Evolutionary conservation across 352 stramenopile species (phyloP), one percentile per base, ranked within the genome.

Genomic region (Pythium apleroticum): DNA sequence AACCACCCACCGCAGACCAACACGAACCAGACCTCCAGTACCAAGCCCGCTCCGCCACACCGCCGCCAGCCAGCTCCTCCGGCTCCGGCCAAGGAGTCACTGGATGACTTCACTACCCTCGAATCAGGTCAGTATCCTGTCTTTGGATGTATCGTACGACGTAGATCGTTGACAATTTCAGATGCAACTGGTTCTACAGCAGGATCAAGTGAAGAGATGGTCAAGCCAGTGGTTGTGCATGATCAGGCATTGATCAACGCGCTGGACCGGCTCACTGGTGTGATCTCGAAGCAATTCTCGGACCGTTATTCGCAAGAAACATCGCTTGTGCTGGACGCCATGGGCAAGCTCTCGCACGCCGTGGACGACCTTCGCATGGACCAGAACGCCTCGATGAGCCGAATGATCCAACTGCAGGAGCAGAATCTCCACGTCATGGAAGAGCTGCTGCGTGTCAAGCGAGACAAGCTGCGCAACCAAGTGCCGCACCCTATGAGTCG

Each of bases 381-480:
- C 46, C 78, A 90, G 5, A 66, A 75, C 9, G 60, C 68, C 5
- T 70, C 78, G 2, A 74, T 89, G 50, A 66, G 65, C 0, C 71
- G 76, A 12, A 72, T 90, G 15, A 79, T 92, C 30, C 63, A 86
- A 68, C 62, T 92, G 25, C 80, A 90, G 55, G 78, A 90, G 64
- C 84, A 87, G 43, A 74, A 87, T n/a, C 57, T 92, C 3, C 76
- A 89, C 25, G 75, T 86, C 43, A 81, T 85, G 76, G 70, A 90
- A 56, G 68, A 69, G 24, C 81, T 92, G 7, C 28, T 92, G 62
- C 70, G 85, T 41, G 60, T 84, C 66, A 76, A 78, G 46, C 68
- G 86, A 20, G 81, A 81, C 22, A 90, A 89, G 65, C 74, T 87
- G 4, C 66, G 54, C 45, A 25, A 9, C 3, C 5, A 33, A 43